Evolutionary conservation across 2,329 filamentous ascomycete genomes (phyloP).

Genomic region (Hypoxylon sp.): DNA sequence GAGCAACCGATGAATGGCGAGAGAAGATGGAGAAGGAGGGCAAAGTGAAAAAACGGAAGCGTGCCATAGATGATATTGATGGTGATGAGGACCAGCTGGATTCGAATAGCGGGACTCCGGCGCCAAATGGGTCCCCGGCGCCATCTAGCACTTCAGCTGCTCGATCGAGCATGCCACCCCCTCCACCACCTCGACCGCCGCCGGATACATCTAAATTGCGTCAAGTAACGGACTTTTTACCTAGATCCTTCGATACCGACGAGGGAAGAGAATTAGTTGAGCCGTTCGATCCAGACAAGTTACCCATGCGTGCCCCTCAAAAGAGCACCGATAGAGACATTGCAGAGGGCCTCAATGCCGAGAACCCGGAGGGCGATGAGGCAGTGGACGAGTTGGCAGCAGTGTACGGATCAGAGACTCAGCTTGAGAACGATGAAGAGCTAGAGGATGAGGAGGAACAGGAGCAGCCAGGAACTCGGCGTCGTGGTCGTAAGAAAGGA

Average conservation of each 20-base stretch:
- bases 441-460: constrained; percentile 51
- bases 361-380: constrained; percentile 58
- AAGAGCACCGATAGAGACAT: constrained; percentile 47
- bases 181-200: constrained; percentile 51
- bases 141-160: constrained; percentile 45
- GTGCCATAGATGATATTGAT: constrained; percentile 55
- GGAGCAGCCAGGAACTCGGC: constrained; percentile 36
- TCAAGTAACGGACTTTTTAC: constrained; percentile 52
- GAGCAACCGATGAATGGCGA: constrained; percentile 72
- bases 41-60: constrained; percentile 62
- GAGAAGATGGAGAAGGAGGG: constrained; percentile 64
- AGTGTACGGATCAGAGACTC: constrained; percentile 54
- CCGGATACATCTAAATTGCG: constrained; percentile 52
- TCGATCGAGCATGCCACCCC: constrained; percentile 51
- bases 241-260: constrained; percentile 50
- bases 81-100: constrained; percentile 48
- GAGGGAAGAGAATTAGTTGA: constrained; percentile 50
- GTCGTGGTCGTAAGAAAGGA: constrained; percentile 52
- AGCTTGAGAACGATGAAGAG: constrained; percentile 55
- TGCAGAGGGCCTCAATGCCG: constrained; percentile 49
- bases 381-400: constrained; percentile 61
- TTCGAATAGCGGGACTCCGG: constrained; percentile 26
- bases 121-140: constrained; percentile 20
- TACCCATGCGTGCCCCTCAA: constrained; percentile 48
- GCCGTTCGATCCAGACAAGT: constrained; percentile 51